phyloP scores from a whole-genome alignment of 345 rosid species.

The Brassica napus region DNA sequence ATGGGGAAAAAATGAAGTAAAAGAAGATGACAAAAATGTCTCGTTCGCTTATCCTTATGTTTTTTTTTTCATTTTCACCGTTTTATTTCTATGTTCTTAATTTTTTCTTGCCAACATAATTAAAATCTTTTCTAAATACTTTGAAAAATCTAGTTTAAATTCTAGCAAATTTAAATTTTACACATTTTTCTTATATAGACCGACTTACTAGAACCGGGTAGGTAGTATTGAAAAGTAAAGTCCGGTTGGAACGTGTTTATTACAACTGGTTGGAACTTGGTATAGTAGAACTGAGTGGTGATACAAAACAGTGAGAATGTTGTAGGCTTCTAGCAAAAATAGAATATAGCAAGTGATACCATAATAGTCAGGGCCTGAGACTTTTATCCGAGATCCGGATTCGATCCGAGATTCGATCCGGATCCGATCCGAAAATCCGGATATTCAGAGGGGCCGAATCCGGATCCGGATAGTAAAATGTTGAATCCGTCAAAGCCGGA shows the following conservation, averaged over 20 bases:
- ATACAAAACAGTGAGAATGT: not conserved
- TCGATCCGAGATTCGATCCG: too few relatives aligned
- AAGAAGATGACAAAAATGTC: not conserved
- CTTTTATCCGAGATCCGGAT: too few relatives aligned
- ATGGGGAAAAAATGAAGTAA: not conserved
- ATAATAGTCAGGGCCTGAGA: not conserved
- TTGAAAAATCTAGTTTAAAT: not conserved
- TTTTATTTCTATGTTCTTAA: not conserved
- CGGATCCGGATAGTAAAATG: too few relatives aligned
- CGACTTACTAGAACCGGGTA: not conserved
- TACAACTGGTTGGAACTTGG: not conserved
- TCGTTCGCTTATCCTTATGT: not conserved
- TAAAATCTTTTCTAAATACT: not conserved
- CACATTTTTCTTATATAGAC: not conserved
- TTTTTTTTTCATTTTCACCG: not conserved
- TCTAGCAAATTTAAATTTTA: not conserved
- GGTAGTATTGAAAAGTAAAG: not conserved
- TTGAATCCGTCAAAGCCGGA: too few relatives aligned
- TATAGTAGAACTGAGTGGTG: not conserved
- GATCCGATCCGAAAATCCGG: too few relatives aligned
- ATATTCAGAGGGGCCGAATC: too few relatives aligned
- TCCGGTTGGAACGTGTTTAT: not conserved
- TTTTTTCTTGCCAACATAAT: not conserved
- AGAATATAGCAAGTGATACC: not conserved
- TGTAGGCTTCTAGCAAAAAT: not conserved